A percentile compares a stretch with the other conserved stretches of the same genome.
These are phyloP conservation scores for Blastobotrys aristatus DNA, from an alignment of 1,139 yeast genomes.

Conservation along the genomic window DNA sequence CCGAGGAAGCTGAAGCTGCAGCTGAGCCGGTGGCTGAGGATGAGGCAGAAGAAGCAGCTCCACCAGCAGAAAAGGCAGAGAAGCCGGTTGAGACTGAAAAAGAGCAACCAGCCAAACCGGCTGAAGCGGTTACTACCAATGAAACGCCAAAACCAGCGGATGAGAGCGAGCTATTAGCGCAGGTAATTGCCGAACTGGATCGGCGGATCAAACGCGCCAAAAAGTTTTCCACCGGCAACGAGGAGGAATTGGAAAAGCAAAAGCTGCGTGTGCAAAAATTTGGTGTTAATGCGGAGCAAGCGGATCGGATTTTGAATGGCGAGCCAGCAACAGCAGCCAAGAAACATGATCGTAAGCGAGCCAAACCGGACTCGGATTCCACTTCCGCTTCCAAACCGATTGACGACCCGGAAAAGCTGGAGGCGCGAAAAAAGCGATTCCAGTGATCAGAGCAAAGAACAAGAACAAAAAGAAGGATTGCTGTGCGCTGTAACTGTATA, in stretches of 20 bases:
- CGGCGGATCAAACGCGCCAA: slow-evolving; percentile 68
- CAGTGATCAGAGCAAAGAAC: too few relatives aligned
- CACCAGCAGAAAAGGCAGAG: neutral
- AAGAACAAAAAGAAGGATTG: too few relatives aligned
- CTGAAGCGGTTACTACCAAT: neutral
- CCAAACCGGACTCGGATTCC: neutral
- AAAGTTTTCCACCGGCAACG: slow-evolving; percentile 62
- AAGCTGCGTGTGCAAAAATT: slow-evolving; percentile 66
- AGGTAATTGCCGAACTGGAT: slow-evolving; percentile 60
- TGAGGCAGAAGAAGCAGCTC: neutral
- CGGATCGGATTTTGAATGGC: slow-evolving; percentile 12
- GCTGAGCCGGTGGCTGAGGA: neutral
- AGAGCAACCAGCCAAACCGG: neutral
- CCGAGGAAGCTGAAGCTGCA: slow-evolving; percentile 12
- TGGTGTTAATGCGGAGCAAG: slow-evolving; percentile 53
- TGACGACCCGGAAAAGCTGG: slow-evolving; percentile 14
- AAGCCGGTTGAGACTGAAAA: neutral
- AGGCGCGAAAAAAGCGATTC: slow-evolving; percentile 14
- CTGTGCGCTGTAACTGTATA: too few relatives aligned
- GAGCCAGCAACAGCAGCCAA: neutral
- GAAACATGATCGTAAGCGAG: neutral
- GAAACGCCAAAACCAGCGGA: slow-evolving; percentile 8
- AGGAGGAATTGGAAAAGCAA: slow-evolving; percentile 47
- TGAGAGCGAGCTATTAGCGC: slow-evolving; percentile 2
- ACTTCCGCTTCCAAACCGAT: slow-evolving; percentile 5